Base-by-base conservation (phyloP, 176 grass and related monocot genomes). In the Aegilops longissima region DNA sequence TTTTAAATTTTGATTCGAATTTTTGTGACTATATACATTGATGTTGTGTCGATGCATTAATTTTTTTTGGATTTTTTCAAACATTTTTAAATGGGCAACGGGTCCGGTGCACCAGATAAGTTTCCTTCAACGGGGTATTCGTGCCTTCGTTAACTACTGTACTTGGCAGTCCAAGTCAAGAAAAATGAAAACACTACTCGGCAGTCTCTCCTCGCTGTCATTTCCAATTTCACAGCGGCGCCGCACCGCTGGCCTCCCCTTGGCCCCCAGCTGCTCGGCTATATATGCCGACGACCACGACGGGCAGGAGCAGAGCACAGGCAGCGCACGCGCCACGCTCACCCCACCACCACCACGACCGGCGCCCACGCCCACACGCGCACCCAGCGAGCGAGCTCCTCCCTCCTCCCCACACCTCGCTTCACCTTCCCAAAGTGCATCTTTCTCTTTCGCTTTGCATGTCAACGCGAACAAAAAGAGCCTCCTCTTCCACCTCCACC, bases 381-480 rank as follows among this genome's bases (percentile, higher is more conserved):
- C 73, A 76, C 73, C 24, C 73, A 30, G 42, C 72, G 69, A 35
- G 34, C 34, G 34, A 72, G 10, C 35, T 72, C 36, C n/a, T 39
- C 47, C 31, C 77, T 18, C 51, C 66, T 12, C 31, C 66, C 2
- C 44, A 5, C 36, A 45, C 38, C 16, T 9, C 34, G 8, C 56
- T 59, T 59, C 5, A 27, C 14, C 49, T 29, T 34, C 84, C 69
- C 78, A 72, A 84, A 81, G 82, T 59, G 54, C 56, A 65, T 74
- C 86, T 88, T 62, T 83, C 83, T 7, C 83, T 86, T 83, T 79
- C 56, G 44, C 87, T 64, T 66, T 76, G 80, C 80, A 79, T 86
- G 87, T 92, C 90, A 92, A 92, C 90, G 87, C 90, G 74, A 83
- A 89, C 90, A 89, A 80, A 92, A 89, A 86, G 87, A 89, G 33